These are phyloP conservation scores for Trichophyton benhamiae DNA, from an alignment of 2,329 filamentous ascomycete species.

Conservation along the genomic window DNA sequence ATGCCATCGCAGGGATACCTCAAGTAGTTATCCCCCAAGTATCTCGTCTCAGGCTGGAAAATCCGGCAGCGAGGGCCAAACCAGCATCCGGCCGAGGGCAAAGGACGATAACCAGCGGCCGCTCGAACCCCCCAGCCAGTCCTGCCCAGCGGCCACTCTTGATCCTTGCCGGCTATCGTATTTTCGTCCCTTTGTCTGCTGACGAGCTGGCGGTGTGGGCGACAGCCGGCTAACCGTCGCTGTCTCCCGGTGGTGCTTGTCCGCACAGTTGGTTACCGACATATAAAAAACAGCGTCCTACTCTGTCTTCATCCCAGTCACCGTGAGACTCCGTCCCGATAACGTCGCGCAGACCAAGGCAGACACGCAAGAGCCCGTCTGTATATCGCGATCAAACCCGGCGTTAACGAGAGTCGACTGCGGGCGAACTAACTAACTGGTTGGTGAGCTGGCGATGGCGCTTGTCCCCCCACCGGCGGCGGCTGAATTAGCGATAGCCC, in stretches of 20 bases:
- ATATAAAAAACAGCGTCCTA: background rate
- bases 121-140: too few relatives aligned
- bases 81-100: too few relatives aligned
- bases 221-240: background rate
- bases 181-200: background rate
- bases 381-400: too few relatives aligned
- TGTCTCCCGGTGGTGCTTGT: background rate
- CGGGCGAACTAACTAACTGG: background rate
- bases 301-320: background rate
- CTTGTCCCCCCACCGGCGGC: background rate
- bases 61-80: too few relatives aligned
- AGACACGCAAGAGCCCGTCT: background rate
- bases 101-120: too few relatives aligned
- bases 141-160: too few relatives aligned
- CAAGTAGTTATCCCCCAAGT: background rate
- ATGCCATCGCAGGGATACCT: background rate
- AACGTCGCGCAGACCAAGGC: background rate
- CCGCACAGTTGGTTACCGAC: background rate
- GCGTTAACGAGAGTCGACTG: background rate
- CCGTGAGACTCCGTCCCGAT: background rate
- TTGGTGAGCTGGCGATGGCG: background rate
- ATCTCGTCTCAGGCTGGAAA: background rate
- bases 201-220: background rate
- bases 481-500: background rate
- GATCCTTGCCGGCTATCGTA: background rate